Evolutionary conservation across 768 basidiomycete genomes (phyloP).

Genomic region (Chiua virens): DNA sequence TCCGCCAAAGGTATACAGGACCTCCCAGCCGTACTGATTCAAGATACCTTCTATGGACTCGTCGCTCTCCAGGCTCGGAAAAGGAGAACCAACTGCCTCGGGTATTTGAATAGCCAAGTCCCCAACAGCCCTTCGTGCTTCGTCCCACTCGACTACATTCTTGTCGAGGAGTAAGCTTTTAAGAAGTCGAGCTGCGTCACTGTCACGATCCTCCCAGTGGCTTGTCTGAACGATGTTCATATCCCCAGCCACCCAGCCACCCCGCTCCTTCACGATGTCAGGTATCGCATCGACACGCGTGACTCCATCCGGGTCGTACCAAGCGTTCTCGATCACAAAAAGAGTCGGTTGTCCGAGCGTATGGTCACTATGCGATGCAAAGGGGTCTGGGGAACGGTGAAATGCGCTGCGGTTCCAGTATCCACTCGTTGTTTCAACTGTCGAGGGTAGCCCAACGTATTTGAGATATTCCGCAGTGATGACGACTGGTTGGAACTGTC

Average conservation of each 20-base stretch:
- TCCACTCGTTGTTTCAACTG: conserved; percentile 37
- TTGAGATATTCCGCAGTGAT: conserved; percentile 40
- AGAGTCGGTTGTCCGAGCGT: conserved; percentile 20
- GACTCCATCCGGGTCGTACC: conserved; percentile 38
- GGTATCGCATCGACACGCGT: conserved; percentile 38
- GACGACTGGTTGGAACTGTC: conserved; percentile 35
- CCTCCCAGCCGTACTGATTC: conserved; percentile 37
- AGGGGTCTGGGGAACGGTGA: conserved; percentile 18
- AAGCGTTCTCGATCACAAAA: conserved; percentile 38
- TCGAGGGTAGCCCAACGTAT: conserved; percentile 32
- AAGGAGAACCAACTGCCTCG: conserved; percentile 3
- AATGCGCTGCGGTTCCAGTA: conserved; percentile 36
- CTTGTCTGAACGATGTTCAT: conserved; percentile 11
- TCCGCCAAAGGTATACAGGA: conserved; percentile 40
- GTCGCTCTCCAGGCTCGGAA: conserved; percentile 21
- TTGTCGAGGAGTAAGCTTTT: conserved; percentile 22
- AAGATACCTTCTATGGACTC: conserved; percentile 31
- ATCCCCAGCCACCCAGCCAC: conserved; percentile 23
- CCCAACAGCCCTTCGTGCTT: conserved; percentile 25
- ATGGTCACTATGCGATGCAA: conserved; percentile 13
- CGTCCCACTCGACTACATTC: conserved; percentile 28
- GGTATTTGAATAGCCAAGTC: conserved; percentile 20
- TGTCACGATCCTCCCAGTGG: conserved; percentile 11
- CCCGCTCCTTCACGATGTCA: conserved; percentile 23
- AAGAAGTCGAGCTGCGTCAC: conserved; percentile 10